Base-by-base conservation (phyloP, 202 grass and related monocot genomes). In the Elaeis oleifera region DNA sequence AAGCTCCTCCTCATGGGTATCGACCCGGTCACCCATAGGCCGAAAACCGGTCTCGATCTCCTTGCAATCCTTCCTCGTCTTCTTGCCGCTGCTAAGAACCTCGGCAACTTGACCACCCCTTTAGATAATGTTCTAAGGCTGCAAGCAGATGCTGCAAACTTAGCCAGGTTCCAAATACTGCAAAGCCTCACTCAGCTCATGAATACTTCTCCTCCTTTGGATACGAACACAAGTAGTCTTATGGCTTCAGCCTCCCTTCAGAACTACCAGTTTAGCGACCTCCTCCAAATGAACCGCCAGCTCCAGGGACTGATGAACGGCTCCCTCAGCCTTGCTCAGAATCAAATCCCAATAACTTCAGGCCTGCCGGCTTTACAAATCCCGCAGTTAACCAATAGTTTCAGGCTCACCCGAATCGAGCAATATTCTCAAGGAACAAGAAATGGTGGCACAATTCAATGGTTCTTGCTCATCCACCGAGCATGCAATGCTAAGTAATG, bases 111-210 rank as follows among this genome's bases (percentile, higher is more conserved):
- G 1, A 28, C 56, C 16, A 60, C 16, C 26, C 64, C 31, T 9
- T 58, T 70, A 8, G 66, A 70, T 48, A 56, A 48, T 29, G 70
- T 63, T 20, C 53, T 80, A 4, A 39, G 63, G 27, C 70, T 80
- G 9, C 77, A 68, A 68, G 69, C 61, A 4, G 62, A 75, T 56
- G 78, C 67, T 16, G 58, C 72, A 24, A 23, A 75, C 32, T 54
- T 75, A 17, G 53, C 64, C 18, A 80, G 7, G 77, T 32, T 74
- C 16, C 70, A 80, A 50, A 16, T 74, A 16, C 58, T 80, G 16
- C 73, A 25, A 59, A 75, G 60, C 18, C 53, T 73, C 4, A 18
- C 18, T 29, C 70, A 56, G n/a, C 5, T 59, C 58, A 63, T n/a
- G 58, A 18, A 24, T 16, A 18, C n/a, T 8, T 16, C 22, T 51